A percentile compares a stretch with the other conserved stretches of the same genome.
Evolutionary conservation across 75 land plant genomes (phyloP).

Genomic region (Picea sitchensis): DNA sequence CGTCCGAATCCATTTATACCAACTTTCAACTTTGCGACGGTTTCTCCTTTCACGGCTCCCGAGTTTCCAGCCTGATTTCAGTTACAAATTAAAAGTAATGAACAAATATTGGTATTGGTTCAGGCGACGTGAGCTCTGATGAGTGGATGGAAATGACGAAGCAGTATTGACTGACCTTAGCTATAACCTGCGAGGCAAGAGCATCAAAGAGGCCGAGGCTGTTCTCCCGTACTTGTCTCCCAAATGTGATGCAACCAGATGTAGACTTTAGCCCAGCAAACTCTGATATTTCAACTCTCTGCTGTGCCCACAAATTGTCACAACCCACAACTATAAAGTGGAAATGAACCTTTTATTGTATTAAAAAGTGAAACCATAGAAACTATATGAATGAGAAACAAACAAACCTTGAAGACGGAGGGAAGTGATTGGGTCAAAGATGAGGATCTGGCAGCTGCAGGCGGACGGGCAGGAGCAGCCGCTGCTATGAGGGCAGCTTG

Average conservation of each 20-base stretch:
- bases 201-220: constrained; percentile 32
- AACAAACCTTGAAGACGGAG: background rate
- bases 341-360: no score
- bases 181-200: constrained; percentile 38
- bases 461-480: background rate
- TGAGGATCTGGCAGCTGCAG: background rate
- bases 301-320: background rate
- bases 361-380: background rate
- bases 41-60: constrained; percentile 41
- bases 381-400: background rate
- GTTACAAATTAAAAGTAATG: no score
- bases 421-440: background rate
- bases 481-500: background rate
- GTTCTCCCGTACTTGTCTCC: constrained; percentile 24
- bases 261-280: constrained; percentile 42
- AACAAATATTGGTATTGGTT: no score
- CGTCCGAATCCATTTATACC: constrained; percentile 92
- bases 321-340: background rate
- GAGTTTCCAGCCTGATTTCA: no score
- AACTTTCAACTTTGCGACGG: constrained; percentile 88
- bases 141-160: no score
- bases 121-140: no score
- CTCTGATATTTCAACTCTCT: constrained; percentile 47
- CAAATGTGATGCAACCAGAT: constrained; percentile 14
- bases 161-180: constrained; percentile 26